Evolutionary conservation across 2,329 filamentous ascomycete genomes (phyloP).

Genomic region (Phaeophleospora eucalypticola): DNA sequence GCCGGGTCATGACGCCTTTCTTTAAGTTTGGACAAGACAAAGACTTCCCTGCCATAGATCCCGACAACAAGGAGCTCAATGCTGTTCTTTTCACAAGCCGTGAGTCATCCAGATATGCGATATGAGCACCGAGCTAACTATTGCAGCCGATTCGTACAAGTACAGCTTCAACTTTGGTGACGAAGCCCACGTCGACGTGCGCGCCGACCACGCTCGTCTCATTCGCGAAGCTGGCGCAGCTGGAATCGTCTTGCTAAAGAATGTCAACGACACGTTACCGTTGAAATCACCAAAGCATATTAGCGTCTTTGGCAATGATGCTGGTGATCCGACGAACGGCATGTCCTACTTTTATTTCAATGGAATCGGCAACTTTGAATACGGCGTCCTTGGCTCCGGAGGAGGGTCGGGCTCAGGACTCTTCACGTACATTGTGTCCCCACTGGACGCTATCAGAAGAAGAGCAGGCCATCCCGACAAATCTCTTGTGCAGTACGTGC

Average conservation of each 20-base stretch:
- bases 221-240: constrained; percentile 41
- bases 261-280: constrained; percentile 47
- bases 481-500: constrained; percentile 45
- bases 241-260: constrained; percentile 47
- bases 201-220: constrained; percentile 32
- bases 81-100: background rate
- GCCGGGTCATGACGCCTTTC: constrained; percentile 48
- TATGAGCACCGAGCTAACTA: too few relatives aligned
- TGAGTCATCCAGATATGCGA: too few relatives aligned
- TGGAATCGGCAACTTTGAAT: constrained; percentile 30
- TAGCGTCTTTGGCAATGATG: constrained; percentile 49
- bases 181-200: constrained; percentile 35
- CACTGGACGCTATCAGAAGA: constrained; percentile 40
- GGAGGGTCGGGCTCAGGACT: constrained; percentile 42
- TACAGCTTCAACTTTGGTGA: constrained; percentile 33
- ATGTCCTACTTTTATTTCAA: constrained; percentile 37
- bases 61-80: constrained; percentile 22
- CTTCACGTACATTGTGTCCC: constrained; percentile 37
- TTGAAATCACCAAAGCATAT: constrained; percentile 50
- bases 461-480: constrained; percentile 27
- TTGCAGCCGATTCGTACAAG: too few relatives aligned
- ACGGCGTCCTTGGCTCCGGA: constrained; percentile 42
- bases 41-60: constrained; percentile 38
- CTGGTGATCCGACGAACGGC: constrained; percentile 48
- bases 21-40: constrained; percentile 52